A percentile compares a stretch with the other conserved stretches of the same genome.
These are phyloP conservation scores for Candida verbasci DNA, from an alignment of 805 yeast species.

Conservation along the genomic window DNA sequence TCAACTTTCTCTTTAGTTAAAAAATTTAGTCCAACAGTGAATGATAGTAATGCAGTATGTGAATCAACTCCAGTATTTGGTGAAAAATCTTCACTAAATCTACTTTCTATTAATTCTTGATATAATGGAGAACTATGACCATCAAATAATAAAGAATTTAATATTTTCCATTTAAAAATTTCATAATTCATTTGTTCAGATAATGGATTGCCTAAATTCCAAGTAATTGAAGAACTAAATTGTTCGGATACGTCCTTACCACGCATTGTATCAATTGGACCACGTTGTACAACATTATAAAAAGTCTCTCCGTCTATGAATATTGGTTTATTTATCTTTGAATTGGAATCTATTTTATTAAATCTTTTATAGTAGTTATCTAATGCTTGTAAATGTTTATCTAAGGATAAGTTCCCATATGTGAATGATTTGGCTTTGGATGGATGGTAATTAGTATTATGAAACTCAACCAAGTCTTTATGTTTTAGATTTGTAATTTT, in stretches of 20 bases:
- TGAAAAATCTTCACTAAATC: conserved; percentile 78
- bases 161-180: conserved; percentile 65
- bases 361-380: conserved; percentile 47
- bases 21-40: conserved; percentile 86
- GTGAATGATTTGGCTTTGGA: conserved; percentile 83
- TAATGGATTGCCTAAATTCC: conserved; percentile 76
- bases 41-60: conserved; percentile 68
- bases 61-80: conserved; percentile 86
- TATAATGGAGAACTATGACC: conserved; percentile 92
- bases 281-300: conserved; percentile 40
- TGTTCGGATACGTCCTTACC: conserved; percentile 66
- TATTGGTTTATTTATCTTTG: conserved; percentile 44
- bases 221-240: conserved; percentile 76
- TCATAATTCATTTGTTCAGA: conserved; percentile 52
- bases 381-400: conserved; percentile 54
- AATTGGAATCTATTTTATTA: conserved; percentile 42
- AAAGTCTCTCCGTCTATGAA: conserved; percentile 10
- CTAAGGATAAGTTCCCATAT: conserved; percentile 74
- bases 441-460: conserved; percentile 76
- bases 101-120: conserved; percentile 80
- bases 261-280: conserved; percentile 66
- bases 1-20: conserved; percentile 44
- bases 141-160: conserved; percentile 70
- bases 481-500: conserved; percentile 70
- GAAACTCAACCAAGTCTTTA: conserved; percentile 76